Conservation (phyloP, 495 filamentous ascomycete genomes). For the Diplogelasinospora grovesii region DNA sequence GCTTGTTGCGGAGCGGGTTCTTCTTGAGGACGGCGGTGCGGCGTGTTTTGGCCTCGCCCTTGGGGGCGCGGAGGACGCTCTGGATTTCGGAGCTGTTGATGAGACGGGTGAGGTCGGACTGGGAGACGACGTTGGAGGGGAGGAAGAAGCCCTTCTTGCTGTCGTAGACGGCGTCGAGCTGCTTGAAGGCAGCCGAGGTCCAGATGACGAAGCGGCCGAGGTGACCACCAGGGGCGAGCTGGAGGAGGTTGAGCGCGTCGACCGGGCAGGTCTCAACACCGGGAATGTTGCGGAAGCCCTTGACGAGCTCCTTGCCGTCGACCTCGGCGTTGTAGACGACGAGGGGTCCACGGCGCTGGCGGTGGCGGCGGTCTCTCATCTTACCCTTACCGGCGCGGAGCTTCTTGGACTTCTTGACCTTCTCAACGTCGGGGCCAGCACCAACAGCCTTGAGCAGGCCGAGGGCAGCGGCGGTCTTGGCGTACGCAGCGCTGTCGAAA, state of each 20-base stretch:
- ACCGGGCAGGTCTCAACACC: slow-evolving; percentile 97
- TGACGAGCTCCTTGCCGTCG: slow-evolving; percentile 85
- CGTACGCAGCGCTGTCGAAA: slow-evolving; percentile 67
- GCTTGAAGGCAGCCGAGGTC: slow-evolving; percentile 93
- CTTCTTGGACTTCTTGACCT: slow-evolving; percentile 91
- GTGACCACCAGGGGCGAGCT: slow-evolving; percentile 97
- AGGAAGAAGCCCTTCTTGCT: slow-evolving; percentile 98
- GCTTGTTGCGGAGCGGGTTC: slow-evolving; percentile 98
- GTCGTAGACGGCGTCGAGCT: slow-evolving; percentile 94
- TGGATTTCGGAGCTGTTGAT: slow-evolving; percentile 99
- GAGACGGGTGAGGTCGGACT: slow-evolving; percentile 88
- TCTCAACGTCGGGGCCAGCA: slow-evolving; percentile 82
- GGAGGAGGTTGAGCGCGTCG: slow-evolving; percentile 93
- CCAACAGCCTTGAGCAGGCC: slow-evolving; percentile 82
- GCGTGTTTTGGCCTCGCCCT: slow-evolving; percentile 87
- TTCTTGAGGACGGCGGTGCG: slow-evolving; percentile 91
- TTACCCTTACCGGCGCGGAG: slow-evolving; percentile 97
- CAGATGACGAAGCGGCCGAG: slow-evolving; percentile 98
- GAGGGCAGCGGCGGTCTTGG: slow-evolving; percentile 85
- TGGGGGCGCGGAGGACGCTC: slow-evolving; percentile 79
- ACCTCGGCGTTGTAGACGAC: slow-evolving; percentile 91
- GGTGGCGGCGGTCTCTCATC: slow-evolving; percentile 86
- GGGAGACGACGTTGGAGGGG: slow-evolving; percentile 76
- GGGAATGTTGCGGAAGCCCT: slow-evolving; percentile 94
- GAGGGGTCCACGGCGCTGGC: slow-evolving; percentile 93